These are phyloP conservation scores for Inga oerstediana DNA, from an alignment of 306 rosid species.

Conservation along the genomic window DNA sequence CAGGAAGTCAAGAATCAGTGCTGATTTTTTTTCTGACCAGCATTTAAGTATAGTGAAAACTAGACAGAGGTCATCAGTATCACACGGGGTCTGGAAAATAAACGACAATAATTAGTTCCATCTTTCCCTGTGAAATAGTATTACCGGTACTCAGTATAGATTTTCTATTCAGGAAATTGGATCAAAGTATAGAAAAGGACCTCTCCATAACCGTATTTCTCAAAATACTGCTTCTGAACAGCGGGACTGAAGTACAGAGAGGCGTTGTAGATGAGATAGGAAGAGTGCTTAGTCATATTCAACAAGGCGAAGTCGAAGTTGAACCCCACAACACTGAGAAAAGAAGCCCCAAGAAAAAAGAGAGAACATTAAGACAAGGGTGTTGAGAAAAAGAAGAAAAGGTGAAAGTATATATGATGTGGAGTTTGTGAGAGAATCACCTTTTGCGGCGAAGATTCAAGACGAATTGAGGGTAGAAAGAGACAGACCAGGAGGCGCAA, in stretches of 20 bases:
- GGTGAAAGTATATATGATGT: not conserved
- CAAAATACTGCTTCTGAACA: constrained; percentile 72
- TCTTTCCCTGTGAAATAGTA: not conserved
- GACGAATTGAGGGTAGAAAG: constrained; percentile 88
- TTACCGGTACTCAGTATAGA: not conserved
- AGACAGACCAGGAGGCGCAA: constrained; percentile 70
- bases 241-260: constrained; percentile 82
- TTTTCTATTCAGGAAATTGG: not conserved
- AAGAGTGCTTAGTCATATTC: constrained; percentile 83
- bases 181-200: constrained; percentile 33
- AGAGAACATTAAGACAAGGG: not conserved
- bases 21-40: not conserved
- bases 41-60: not conserved
- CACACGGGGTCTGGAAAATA: not conserved
- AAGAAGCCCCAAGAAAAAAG: not conserved
- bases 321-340: constrained; percentile 80
- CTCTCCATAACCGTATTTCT: constrained; percentile 70
- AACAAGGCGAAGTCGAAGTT: constrained; percentile 84
- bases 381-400: not conserved
- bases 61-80: not conserved
- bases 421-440: constrained; percentile 27
- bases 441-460: constrained; percentile 85
- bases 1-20: not conserved
- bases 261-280: constrained; percentile 86
- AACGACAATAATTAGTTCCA: not conserved